Conservation (phyloP, 192 early-diverging fungal genomes). For the Pilobolus umbonatus region DNA sequence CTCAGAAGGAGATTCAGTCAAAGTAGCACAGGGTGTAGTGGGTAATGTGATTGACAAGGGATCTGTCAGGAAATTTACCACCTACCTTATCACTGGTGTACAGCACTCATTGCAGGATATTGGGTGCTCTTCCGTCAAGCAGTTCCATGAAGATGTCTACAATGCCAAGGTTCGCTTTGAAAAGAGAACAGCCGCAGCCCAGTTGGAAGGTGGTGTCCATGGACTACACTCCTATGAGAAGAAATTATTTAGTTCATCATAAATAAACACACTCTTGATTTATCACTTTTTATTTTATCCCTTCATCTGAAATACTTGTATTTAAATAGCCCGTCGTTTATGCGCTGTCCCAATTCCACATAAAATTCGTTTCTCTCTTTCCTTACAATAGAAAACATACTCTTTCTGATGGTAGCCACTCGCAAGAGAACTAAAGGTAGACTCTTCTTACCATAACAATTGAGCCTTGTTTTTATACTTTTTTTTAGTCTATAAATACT, state of each 20-base stretch:
- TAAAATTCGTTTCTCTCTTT: too few relatives aligned
- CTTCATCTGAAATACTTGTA: too few relatives aligned
- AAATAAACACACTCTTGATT: too few relatives aligned
- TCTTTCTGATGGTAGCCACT: too few relatives aligned
- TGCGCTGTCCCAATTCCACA: too few relatives aligned
- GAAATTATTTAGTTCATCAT: conserved; percentile 47
- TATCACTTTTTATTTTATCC: too few relatives aligned
- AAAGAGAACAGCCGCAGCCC: conserved; percentile 89
- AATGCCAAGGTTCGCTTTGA: conserved; percentile 85
- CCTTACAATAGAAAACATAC: too few relatives aligned
- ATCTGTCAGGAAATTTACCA: conserved; percentile 87
- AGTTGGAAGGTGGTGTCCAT: conserved; percentile 96
- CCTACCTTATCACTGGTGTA: conserved; percentile 88
- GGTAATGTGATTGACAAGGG: conserved; percentile 98
- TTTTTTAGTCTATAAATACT: too few relatives aligned
- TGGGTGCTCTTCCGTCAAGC: conserved; percentile 64
- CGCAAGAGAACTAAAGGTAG: too few relatives aligned
- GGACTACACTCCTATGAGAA: conserved; percentile 83
- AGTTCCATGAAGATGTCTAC: conserved; percentile 66
- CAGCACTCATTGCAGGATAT: conserved; percentile 99
- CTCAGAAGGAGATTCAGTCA: conserved; percentile 93
- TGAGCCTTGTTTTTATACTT: too few relatives aligned
- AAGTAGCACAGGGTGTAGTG: conserved; percentile 98
- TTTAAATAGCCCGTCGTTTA: too few relatives aligned
- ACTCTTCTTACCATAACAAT: too few relatives aligned